phyloP scores from a whole-genome alignment of 768 basidiomycete species.

The Fibroporia radiculosa region DNA sequence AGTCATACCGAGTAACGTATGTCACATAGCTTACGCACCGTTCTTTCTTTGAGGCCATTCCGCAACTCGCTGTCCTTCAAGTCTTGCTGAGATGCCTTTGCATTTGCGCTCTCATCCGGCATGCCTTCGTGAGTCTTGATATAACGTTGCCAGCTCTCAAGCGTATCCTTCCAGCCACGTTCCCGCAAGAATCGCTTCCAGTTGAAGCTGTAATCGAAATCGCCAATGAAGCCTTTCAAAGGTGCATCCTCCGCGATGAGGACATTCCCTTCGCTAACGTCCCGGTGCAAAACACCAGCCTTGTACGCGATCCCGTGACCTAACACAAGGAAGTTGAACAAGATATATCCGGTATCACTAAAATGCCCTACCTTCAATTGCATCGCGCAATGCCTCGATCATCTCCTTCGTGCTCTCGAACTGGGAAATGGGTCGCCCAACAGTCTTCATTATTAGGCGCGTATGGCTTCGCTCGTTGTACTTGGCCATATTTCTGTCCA shows the following conservation, averaged over 20 bases:
- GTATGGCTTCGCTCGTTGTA: slow-evolving; percentile 7
- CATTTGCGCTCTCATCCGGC: background rate
- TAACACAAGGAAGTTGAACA: too few relatives aligned
- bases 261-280: slow-evolving; percentile 12
- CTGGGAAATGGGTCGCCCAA: slow-evolving; percentile 4
- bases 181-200: background rate
- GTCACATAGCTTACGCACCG: background rate
- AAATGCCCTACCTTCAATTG: slow-evolving; percentile 5
- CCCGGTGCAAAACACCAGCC: slow-evolving; percentile 8
- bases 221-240: slow-evolving; percentile 8
- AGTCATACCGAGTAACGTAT: background rate
- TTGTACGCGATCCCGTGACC: background rate
- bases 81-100: too few relatives aligned
- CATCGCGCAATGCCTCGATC: slow-evolving; percentile 8
- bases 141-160: background rate
- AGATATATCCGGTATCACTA: background rate
- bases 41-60: background rate
- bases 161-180: background rate
- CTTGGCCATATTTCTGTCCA: background rate
- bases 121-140: background rate
- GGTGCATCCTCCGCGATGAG: slow-evolving; percentile 1
- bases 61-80: background rate
- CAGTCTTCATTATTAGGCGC: slow-evolving; percentile 6
- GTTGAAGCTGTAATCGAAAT: slow-evolving; percentile 12
- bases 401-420: slow-evolving; percentile 9